Evolutionary conservation across 1,284 basidiomycete genomes (phyloP).

Genomic region (Ceratobasidium sp.): DNA sequence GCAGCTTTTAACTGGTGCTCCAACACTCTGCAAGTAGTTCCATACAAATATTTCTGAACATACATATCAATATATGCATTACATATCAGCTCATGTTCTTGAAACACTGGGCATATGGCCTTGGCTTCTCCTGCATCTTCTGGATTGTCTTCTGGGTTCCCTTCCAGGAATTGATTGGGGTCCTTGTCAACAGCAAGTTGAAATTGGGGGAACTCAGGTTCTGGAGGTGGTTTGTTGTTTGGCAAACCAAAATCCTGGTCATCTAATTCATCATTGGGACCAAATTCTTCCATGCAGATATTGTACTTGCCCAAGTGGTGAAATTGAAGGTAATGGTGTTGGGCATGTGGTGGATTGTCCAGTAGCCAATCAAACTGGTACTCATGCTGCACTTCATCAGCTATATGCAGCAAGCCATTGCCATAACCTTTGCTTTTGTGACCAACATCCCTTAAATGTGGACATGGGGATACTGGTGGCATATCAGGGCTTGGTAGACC

Average conservation of each 20-base stretch:
- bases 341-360: not conserved
- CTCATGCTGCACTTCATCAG: not conserved
- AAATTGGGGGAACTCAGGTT: not conserved
- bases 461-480: not conserved
- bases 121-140: not conserved
- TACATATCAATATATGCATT: slow-evolving; percentile 6
- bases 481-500: not conserved
- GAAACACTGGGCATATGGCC: not conserved
- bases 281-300: too few species aligned
- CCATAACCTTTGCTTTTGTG: not conserved
- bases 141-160: not conserved
- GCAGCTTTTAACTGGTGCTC: not conserved
- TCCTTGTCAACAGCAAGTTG: not conserved
- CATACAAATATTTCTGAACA: slow-evolving; percentile 7
- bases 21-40: not conserved
- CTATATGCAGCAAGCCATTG: not conserved
- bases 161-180: not conserved
- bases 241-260: not conserved
- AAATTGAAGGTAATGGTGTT: not conserved
- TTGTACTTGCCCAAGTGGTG: too few species aligned
- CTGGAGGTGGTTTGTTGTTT: too few species aligned
- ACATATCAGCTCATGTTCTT: not conserved
- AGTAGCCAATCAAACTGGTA: slow-evolving; percentile 7
- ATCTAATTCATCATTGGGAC: not conserved
- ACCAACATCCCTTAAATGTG: too few species aligned